A percentile compares a stretch with the other conserved stretches of the same genome.
These are phyloP conservation scores for Bathelium albidoporum DNA, from an alignment of 495 filamentous ascomycete species.

Conservation along the genomic window DNA sequence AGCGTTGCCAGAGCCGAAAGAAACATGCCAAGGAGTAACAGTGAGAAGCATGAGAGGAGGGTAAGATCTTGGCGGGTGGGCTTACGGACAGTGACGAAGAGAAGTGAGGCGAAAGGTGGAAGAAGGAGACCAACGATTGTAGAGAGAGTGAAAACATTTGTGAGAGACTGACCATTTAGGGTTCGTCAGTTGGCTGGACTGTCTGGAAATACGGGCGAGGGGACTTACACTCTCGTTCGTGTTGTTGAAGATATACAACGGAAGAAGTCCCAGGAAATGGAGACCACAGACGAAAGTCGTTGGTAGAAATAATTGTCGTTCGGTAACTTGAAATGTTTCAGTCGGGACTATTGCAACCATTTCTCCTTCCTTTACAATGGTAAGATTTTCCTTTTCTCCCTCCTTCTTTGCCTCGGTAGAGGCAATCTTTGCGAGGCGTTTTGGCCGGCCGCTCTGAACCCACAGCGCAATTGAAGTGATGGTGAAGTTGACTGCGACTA, in stretches of 20 bases:
- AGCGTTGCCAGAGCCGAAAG: slow-evolving; percentile 88
- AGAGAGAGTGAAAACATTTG: not conserved
- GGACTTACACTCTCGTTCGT: slow-evolving; percentile 49
- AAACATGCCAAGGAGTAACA: slow-evolving; percentile 81
- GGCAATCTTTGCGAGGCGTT: slow-evolving; percentile 1
- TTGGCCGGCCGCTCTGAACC: slow-evolving; percentile 63
- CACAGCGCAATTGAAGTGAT: slow-evolving; percentile 90
- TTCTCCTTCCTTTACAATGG: slow-evolving; percentile 23
- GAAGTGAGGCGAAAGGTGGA: not conserved
- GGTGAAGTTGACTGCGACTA: slow-evolving; percentile 86
- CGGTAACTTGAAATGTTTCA: slow-evolving; percentile 29
- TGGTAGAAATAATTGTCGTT: slow-evolving; percentile 71
- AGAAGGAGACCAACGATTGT: slow-evolving; percentile 9
- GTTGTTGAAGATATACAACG: slow-evolving; percentile 81
- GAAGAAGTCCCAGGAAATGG: slow-evolving; percentile 71
- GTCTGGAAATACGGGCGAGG: not conserved
- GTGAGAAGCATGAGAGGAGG: slow-evolving; percentile 67
- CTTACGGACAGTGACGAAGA: not conserved
- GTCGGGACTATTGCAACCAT: slow-evolving; percentile 30
- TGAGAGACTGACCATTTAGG: not conserved
- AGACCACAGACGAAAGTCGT: slow-evolving; percentile 57
- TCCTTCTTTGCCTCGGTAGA: slow-evolving; percentile 9
- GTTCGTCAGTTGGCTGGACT: not conserved
- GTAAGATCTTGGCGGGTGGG: slow-evolving; percentile 42
- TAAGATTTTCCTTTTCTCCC: slow-evolving; percentile 22